phyloP scores from a whole-genome alignment of 1,284 basidiomycete species.

The Cerioporus squamosus region DNA sequence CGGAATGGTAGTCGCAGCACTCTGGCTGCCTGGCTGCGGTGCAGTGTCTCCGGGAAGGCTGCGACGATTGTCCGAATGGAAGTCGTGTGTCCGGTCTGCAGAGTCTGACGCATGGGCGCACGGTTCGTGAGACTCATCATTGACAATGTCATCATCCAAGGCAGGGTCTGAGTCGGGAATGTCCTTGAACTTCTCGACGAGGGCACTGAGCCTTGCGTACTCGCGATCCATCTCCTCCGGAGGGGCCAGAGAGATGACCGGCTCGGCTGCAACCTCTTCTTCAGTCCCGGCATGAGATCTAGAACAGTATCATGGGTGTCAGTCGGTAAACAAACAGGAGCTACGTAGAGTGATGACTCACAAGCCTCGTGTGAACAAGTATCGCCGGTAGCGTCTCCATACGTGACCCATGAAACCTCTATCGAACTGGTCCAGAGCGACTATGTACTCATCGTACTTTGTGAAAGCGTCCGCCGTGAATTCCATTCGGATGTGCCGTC shows the following conservation, averaged over 20 bases:
- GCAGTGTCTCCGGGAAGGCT: no score
- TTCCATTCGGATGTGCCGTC: neutral
- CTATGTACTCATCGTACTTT: neutral
- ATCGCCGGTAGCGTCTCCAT: neutral
- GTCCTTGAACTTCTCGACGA: neutral
- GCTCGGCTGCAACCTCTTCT: neutral
- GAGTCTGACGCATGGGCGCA: no score
- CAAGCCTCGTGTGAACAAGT: neutral
- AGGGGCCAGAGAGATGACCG: neutral
- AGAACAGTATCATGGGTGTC: neutral
- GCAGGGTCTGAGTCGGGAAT: neutral
- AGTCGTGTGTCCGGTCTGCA: no score
- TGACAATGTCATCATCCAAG: neutral
- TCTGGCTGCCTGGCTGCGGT: no score
- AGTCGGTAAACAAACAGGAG: neutral
- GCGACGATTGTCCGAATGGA: no score
- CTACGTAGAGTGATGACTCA: neutral
- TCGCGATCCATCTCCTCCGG: neutral
- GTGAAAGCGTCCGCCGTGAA: neutral
- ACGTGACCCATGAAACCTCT: neutral
- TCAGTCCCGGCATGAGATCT: neutral
- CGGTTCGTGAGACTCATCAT: neutral
- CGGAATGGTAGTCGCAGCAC: no score
- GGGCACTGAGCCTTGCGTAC: neutral
- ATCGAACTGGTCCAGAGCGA: neutral